phyloP scores from a whole-genome alignment of 169 alveolate species.

The Plasmodium blacklocki region DNA sequence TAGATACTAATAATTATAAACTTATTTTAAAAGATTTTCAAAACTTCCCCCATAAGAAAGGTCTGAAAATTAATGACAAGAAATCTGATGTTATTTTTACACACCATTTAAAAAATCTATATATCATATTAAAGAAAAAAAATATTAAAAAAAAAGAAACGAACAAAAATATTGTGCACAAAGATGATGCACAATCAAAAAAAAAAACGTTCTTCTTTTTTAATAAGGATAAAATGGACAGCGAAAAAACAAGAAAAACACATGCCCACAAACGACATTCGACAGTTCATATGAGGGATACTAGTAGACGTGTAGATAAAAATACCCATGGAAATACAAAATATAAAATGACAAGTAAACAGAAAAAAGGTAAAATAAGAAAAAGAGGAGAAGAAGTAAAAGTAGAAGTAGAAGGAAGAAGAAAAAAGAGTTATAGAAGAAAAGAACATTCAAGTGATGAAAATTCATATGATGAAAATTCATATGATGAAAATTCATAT shows the following conservation, averaged over 20 bases:
- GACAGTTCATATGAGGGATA: too few species aligned
- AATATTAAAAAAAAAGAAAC: conserved; percentile 1
- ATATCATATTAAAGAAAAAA: conserved; percentile 40
- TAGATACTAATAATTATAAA: conserved; percentile 25
- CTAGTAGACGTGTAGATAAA: not conserved
- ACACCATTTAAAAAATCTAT: conserved; percentile 32
- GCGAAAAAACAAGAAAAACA: not conserved
- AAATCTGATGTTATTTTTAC: conserved; percentile 29
- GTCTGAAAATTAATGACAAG: conserved; percentile 44
- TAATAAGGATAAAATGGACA: conserved; percentile 1
- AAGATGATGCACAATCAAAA: not conserved
- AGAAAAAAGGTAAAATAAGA: not conserved
- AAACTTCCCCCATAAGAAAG: conserved; percentile 70
- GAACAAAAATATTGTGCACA: too few species aligned
- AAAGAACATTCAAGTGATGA: not conserved
- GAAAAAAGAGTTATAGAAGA: not conserved
- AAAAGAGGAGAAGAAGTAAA: not conserved
- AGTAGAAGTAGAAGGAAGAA: not conserved
- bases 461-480: not conserved
- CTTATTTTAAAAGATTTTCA: conserved; percentile 65
- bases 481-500: not conserved
- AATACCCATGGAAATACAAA: not conserved
- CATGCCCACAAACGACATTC: not conserved
- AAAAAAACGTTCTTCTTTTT: not conserved
- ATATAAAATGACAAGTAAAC: not conserved